Evolutionary conservation across 2,329 filamentous ascomycete genomes (phyloP).

Genomic region (Calonectria ilicicola): DNA sequence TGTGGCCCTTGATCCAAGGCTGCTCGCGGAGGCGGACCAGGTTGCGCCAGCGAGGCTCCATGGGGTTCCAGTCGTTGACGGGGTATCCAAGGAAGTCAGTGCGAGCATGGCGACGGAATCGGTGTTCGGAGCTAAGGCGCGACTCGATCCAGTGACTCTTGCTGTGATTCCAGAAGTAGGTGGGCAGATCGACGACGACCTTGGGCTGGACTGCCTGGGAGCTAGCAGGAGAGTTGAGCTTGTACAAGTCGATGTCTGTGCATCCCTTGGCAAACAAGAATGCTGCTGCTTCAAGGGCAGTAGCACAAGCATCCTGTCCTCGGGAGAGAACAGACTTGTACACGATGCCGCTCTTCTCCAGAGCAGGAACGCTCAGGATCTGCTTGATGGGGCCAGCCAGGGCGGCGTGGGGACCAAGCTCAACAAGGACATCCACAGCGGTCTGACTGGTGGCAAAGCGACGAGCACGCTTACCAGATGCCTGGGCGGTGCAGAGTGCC

Average conservation of each 20-base stretch:
- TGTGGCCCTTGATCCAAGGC: conserved; percentile 60
- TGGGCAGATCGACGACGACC: conserved; percentile 48
- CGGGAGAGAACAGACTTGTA: conserved; percentile 6
- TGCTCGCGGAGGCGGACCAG: conserved; percentile 51
- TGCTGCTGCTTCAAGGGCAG: background rate
- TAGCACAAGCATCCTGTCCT: conserved; percentile 10
- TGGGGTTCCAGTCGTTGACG: conserved; percentile 42
- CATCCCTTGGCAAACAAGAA: background rate
- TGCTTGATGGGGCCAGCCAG: conserved; percentile 35
- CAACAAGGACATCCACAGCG: conserved; percentile 25
- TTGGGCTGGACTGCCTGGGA: background rate
- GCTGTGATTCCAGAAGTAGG: conserved; percentile 44
- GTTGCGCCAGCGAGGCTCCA: conserved; percentile 55
- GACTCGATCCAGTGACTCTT: conserved; percentile 51
- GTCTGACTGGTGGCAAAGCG: background rate
- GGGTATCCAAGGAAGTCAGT: conserved; percentile 47
- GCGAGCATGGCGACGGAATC: conserved; percentile 29
- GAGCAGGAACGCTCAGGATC: background rate
- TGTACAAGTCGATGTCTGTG: background rate
- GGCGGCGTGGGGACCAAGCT: conserved; percentile 43
- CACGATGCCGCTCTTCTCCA: conserved; percentile 7
- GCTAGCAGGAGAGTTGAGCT: background rate
- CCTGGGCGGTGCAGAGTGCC: conserved; percentile 23
- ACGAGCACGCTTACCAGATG: background rate
- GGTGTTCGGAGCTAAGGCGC: conserved; percentile 41